Evolutionary conservation across 352 stramenopile species (phyloP).

Genomic region (Phytophthora sp.): DNA sequence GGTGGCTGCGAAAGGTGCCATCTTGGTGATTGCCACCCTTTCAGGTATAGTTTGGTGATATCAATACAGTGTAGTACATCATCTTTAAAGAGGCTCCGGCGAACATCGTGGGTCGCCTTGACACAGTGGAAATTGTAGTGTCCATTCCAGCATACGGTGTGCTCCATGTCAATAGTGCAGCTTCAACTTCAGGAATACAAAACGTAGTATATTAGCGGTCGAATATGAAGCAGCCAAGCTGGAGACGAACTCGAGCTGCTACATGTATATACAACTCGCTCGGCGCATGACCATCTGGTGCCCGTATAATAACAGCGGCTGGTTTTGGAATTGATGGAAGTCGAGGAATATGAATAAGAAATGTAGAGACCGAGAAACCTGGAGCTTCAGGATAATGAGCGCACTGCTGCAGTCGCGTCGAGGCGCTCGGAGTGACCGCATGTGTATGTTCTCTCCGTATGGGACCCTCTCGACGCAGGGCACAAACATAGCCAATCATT

Average conservation of each 20-base stretch:
- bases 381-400: background rate
- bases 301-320: background rate
- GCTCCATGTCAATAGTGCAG: background rate
- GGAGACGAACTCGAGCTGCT: no score
- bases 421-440: background rate
- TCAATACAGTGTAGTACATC: no score
- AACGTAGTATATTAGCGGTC: background rate
- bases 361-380: background rate
- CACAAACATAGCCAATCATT: background rate
- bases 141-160: no score
- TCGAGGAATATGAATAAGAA: conserved; percentile 5
- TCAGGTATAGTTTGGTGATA: no score
- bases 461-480: background rate
- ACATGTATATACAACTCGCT: no score
- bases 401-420: no score
- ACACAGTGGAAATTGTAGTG: no score
- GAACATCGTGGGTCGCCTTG: no score
- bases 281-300: no score
- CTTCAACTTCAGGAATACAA: background rate
- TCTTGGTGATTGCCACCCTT: no score
- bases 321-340: conserved; percentile 2
- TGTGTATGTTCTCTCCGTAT: background rate
- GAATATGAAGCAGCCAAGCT: background rate
- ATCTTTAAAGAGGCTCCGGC: no score
- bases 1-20: no score